Conservation (phyloP, 371 early-diverging fungal species). For the Actinomortierella ambigua region DNA sequence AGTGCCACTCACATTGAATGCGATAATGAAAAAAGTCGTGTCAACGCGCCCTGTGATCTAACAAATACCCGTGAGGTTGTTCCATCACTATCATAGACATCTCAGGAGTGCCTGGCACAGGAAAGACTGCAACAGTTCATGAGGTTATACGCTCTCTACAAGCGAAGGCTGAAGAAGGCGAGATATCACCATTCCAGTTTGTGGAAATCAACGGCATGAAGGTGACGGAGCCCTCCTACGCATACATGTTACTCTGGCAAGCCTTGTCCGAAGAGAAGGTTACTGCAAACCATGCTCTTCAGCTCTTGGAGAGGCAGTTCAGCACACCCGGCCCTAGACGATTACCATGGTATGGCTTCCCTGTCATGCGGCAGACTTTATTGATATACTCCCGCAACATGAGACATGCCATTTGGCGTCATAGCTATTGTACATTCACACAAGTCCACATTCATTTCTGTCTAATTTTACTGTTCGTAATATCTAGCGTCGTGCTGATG, state of each 20-base stretch:
- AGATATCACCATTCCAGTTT: constrained; percentile 77
- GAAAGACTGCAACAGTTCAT: constrained; percentile 96
- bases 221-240: constrained; percentile 88
- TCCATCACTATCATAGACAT: constrained; percentile 60
- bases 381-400: not conserved
- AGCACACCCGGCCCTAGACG: constrained; percentile 52
- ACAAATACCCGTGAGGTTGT: too few species aligned
- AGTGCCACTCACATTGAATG: constrained; percentile 11
- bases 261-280: constrained; percentile 66
- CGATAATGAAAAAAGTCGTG: not conserved
- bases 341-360: constrained; percentile 27
- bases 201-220: constrained; percentile 97
- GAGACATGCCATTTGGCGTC: not conserved
- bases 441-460: not conserved
- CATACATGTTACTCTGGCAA: constrained; percentile 86
- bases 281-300: constrained; percentile 78
- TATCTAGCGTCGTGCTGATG: constrained; percentile 85
- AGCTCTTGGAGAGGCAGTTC: constrained; percentile 75
- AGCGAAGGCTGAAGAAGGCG: constrained; percentile 67
- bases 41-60: not conserved
- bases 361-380: not conserved
- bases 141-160: constrained; percentile 83
- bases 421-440: not conserved
- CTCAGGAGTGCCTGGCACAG: constrained; percentile 98
- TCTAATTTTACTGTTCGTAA: not conserved